A percentile compares a stretch with the other conserved stretches of the same genome.
Conservation (phyloP, 2,329 filamentous ascomycete species). For the Blastomyces silverae region DNA sequence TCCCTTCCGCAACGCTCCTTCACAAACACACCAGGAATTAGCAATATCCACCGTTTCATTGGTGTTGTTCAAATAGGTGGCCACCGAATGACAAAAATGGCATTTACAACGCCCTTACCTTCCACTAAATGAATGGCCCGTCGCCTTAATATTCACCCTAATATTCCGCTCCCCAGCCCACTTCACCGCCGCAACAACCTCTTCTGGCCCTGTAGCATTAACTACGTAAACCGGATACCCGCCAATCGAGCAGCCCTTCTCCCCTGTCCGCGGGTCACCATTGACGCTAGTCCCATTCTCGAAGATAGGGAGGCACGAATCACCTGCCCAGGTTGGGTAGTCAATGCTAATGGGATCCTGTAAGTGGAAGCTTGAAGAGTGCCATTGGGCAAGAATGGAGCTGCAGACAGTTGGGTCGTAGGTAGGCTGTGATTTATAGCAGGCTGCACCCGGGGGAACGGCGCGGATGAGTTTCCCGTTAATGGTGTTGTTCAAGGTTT, state of each 20-base stretch:
- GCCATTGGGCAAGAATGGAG: neutral
- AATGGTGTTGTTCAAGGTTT: conserved; percentile 47
- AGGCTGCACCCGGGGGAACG: conserved; percentile 47
- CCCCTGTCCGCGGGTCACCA: neutral
- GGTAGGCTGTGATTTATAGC: conserved; percentile 23
- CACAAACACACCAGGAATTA: neutral
- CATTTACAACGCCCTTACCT: neutral
- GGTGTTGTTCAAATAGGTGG: neutral
- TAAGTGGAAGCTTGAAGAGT: neutral
- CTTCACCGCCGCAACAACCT: neutral
- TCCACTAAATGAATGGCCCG: neutral
- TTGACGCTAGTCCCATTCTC: neutral
- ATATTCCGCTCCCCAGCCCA: neutral
- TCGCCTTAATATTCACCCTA: neutral
- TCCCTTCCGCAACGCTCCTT: neutral
- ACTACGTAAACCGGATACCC: neutral
- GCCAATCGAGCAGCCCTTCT: neutral
- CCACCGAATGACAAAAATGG: neutral
- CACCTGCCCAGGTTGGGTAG: neutral
- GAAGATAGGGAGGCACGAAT: neutral
- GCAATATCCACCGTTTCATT: neutral
- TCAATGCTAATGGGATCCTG: neutral
- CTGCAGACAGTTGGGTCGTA: neutral
- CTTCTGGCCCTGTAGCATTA: neutral
- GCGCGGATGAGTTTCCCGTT: conserved; percentile 47